These are phyloP conservation scores for Scheffersomyces stipitis DNA, from an alignment of 805 yeast species.

Conservation along the genomic window DNA sequence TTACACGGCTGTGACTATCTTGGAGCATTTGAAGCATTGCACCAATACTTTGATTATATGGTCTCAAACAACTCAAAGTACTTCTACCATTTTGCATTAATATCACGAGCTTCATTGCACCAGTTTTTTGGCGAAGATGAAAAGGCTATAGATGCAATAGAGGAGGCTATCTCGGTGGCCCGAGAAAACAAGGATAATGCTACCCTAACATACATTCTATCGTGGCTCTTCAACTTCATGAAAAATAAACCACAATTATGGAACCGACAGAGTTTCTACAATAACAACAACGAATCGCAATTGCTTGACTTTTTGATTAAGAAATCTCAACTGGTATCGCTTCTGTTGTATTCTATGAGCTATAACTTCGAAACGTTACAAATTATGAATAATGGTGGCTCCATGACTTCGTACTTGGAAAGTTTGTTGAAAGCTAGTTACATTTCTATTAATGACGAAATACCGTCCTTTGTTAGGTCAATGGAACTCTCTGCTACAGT, in stretches of 20 bases:
- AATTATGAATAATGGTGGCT: conserved; percentile 50
- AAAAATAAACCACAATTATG: conserved; percentile 62
- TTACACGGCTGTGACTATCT: conserved; percentile 62
- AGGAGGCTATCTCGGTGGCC: conserved; percentile 85
- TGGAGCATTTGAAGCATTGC: conserved; percentile 50
- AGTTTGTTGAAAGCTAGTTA: conserved; percentile 57
- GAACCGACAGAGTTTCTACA: conserved; percentile 46
- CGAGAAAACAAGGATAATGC: conserved; percentile 76
- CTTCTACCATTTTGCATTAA: conserved; percentile 74
- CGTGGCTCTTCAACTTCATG: conserved; percentile 73
- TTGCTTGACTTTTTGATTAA: conserved; percentile 60
- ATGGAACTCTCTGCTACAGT: conserved; percentile 46
- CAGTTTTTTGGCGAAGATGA: conserved; percentile 63
- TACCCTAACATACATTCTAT: conserved; percentile 68
- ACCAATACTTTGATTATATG: conserved; percentile 72
- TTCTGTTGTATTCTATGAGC: conserved; percentile 56
- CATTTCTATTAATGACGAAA: conserved; percentile 51
- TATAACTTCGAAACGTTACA: conserved; percentile 65
- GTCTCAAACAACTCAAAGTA: conserved; percentile 62
- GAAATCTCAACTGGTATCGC: conserved; percentile 51
- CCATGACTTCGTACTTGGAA: conserved; percentile 48
- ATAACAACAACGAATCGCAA: conserved; percentile 57
- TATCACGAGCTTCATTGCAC: conserved; percentile 70
- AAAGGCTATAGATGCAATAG: conserved; percentile 75
- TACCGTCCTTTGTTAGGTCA: conserved; percentile 43